Base-by-base conservation (phyloP, 257 asterid genomes). In the Anisodus tanguticus region DNA sequence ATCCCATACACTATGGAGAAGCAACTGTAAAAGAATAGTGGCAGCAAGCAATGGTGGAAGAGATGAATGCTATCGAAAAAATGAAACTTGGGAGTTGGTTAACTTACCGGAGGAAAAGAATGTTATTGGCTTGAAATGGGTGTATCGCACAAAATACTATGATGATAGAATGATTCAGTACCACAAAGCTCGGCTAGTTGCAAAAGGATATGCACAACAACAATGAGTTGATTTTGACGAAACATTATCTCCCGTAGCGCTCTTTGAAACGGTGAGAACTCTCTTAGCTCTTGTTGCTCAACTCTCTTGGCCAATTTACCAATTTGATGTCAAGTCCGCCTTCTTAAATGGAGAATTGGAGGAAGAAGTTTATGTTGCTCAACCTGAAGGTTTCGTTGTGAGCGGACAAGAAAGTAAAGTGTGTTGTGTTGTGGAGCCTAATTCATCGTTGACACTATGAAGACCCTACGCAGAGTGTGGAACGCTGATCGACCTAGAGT, bases 161-260 rank as follows among this genome's bases (percentile, higher is more conserved):
- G 54, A 62, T 15, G 77, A 83, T 45, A 5, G 66, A 83, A 63
- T 35, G 22, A 63, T 81, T 17, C 16, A 37, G 5, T 71, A 70
- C 59, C 10, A 41, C 43, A 70, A 83, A 43, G 82, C 49, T 11
- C 10, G 39, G 13, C 74, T 83, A 1, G 72, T 83, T 19, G 60
- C 8, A 9, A 83, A 69, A 64, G 82, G 16, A 37, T 70, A 39
- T 35, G 70, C 39, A 60, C 67, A 60, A 60, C 55, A 83, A 35
- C 57, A 55, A 54, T 3, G 68, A 4, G 26, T 53, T 19, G 66
- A 79, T 79, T 79, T 51, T 54, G 19, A 79, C 10, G 22, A 41
- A 17, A 62, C 57, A 9, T 43, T 81, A 9, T 81, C 84, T 39
- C 22, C 2, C 58, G 3, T 59, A n/a, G 69, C 12, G 11, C 6